Evolutionary conservation across 345 rosid genomes (phyloP), one percentile per base, ranked within the genome.

Genomic region (Citrus trifoliata): DNA sequence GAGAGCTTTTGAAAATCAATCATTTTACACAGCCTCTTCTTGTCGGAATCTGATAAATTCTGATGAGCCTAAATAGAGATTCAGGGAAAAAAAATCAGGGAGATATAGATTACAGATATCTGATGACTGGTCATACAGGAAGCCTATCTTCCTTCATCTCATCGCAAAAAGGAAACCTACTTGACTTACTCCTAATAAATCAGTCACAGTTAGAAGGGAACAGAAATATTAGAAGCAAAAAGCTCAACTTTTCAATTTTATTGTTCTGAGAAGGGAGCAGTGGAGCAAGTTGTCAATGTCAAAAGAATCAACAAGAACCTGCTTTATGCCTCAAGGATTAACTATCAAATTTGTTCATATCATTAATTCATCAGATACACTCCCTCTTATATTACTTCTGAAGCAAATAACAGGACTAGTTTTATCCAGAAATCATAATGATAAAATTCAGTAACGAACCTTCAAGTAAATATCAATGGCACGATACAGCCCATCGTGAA

Each of bases 1-100:
- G 99, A 93, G 71, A 95, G 97, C 90, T 95, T 95, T 82, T 95
- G 98, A 84, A 93, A 95, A 83, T 95, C 98, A 0, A 95, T 88
- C 81, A 91, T 83, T 80, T 92, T 95, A 79, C 91, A 88, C 3
- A 93, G 87, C 88, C 82, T 90, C 89, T 92, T 93, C 91, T 85
- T 89, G 87, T 95, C 99, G 19, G 89, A 84, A 74, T 95, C 99
- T 46, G 89, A 78, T 83, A 91, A 80, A 66, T 85, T 87, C 78
- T 85, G 93, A 88, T 93, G 98, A 70, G 97, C 92, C 99, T 95
- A 85, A 72, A 75, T 21, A 67, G 32, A 46, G 51, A 48, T 70
- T 25, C 48, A 60, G 63, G 24, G 51, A 61, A 32, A 70, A 70
- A 16, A 35, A 51, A 61, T 59, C 22, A 14, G 42, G 66, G 21